Evolutionary conservation across 2,329 filamentous ascomycete species (phyloP).

Genomic region (Botrytis galanthina): DNA sequence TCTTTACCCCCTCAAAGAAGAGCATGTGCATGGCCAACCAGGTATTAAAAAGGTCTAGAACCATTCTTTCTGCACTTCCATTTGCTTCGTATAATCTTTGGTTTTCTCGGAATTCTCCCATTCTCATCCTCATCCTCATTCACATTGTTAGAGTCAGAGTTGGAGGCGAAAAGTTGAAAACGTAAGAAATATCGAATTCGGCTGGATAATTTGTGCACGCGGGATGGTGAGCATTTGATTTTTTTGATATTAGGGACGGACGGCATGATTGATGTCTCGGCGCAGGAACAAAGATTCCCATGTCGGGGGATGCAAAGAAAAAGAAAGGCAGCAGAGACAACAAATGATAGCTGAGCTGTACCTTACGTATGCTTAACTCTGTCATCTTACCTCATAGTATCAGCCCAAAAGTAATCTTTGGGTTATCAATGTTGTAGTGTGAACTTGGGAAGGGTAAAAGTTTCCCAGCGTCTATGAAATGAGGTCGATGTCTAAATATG

Average conservation of each 20-base stretch:
- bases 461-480: neutral
- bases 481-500: neutral
- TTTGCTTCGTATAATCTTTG: neutral
- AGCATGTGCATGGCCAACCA: neutral
- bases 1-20: neutral
- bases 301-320: neutral
- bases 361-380: slow-evolving; percentile 11
- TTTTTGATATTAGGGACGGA: neutral
- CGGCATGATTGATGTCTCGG: slow-evolving; percentile 10
- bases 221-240: neutral
- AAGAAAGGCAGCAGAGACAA: slow-evolving; percentile 9
- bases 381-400: neutral
- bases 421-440: neutral
- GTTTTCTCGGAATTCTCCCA: neutral
- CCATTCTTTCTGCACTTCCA: neutral
- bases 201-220: neutral
- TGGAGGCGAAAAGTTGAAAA: neutral
- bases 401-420: neutral
- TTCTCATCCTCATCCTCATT: neutral
- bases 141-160: neutral
- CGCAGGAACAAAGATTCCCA: slow-evolving; percentile 15
- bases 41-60: neutral
- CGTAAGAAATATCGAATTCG: neutral
- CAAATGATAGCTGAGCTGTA: slow-evolving; percentile 12
- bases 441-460: no score